Evolutionary conservation across 768 basidiomycete genomes (phyloP).

Genomic region (Russula griseocarnosa): DNA sequence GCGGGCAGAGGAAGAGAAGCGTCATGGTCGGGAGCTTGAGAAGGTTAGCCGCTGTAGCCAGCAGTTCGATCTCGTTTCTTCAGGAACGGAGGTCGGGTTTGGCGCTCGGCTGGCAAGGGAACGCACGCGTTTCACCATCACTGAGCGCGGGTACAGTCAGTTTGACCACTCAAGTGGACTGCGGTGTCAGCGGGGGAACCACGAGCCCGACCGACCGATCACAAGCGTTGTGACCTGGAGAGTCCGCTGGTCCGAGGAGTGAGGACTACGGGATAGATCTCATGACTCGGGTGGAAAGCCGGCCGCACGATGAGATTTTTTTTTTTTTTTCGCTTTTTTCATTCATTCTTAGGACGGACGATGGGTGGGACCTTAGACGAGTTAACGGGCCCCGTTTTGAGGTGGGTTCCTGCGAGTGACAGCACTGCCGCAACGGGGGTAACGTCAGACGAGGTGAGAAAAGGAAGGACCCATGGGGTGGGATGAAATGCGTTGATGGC

Average conservation of each 20-base stretch:
- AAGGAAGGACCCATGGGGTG: slow-evolving; percentile 8
- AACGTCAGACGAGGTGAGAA: slow-evolving; percentile 16
- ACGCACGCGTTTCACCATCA: slow-evolving; percentile 23
- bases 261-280: neutral
- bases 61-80: slow-evolving; percentile 27
- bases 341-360: neutral
- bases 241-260: slow-evolving; percentile 12
- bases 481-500: slow-evolving; percentile 18
- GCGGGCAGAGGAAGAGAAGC: slow-evolving; percentile 12
- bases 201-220: slow-evolving; percentile 20
- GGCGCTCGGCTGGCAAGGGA: slow-evolving; percentile 29
- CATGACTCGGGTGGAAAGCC: slow-evolving; percentile 14
- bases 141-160: slow-evolving; percentile 7
- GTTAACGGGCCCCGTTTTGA: slow-evolving; percentile 20
- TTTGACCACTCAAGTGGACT: slow-evolving; percentile 7
- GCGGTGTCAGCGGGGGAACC: slow-evolving; percentile 15
- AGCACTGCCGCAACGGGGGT: slow-evolving; percentile 20
- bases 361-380: slow-evolving; percentile 12
- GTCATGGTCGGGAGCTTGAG: slow-evolving; percentile 24
- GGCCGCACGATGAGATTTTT: neutral
- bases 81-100: slow-evolving; percentile 22
- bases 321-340: neutral
- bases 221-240: slow-evolving; percentile 3
- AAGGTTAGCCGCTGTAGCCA: slow-evolving; percentile 25
- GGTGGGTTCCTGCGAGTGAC: slow-evolving; percentile 18